Evolutionary conservation across 345 rosid genomes (phyloP).

Genomic region (Camelina sativa): DNA sequence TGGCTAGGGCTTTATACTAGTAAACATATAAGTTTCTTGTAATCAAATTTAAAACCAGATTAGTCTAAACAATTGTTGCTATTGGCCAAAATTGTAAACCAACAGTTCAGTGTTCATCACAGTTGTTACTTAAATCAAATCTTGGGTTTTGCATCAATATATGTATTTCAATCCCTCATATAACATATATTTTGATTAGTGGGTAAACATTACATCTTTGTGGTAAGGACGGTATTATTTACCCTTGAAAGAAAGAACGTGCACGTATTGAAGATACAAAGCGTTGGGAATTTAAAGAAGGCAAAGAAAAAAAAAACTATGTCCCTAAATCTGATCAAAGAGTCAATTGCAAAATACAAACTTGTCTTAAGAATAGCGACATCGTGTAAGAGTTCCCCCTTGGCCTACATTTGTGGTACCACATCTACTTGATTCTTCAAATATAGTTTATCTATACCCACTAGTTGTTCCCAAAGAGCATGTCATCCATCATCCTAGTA

Average conservation of each 20-base stretch:
- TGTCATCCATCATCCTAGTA: constrained; percentile 38
- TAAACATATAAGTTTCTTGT: background rate
- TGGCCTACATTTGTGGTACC: constrained; percentile 51
- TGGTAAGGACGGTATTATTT: background rate
- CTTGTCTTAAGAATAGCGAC: constrained; percentile 44
- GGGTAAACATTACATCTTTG: background rate
- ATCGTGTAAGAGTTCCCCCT: constrained; percentile 48
- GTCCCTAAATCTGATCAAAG: constrained; percentile 41
- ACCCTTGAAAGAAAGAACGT: background rate
- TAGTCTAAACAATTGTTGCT: background rate
- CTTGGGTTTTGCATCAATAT: too few relatives aligned
- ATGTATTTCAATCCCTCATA: background rate
- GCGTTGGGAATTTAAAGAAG: background rate
- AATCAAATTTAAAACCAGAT: background rate
- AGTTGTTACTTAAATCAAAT: background rate
- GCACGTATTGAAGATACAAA: background rate
- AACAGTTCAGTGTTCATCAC: background rate
- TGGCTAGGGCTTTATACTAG: background rate
- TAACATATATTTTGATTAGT: background rate
- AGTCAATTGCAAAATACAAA: constrained; percentile 35
- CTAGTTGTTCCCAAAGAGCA: constrained; percentile 30
- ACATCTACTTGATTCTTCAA: constrained; percentile 39
- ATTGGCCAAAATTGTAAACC: background rate
- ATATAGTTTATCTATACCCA: constrained; percentile 19
- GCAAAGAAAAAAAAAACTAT: background rate